Percentiles rank a stretch among this genome's conserved stretches.
Conservation (phyloP, 139 green algal species). For the Chlamydomonas eustigma region DNA sequence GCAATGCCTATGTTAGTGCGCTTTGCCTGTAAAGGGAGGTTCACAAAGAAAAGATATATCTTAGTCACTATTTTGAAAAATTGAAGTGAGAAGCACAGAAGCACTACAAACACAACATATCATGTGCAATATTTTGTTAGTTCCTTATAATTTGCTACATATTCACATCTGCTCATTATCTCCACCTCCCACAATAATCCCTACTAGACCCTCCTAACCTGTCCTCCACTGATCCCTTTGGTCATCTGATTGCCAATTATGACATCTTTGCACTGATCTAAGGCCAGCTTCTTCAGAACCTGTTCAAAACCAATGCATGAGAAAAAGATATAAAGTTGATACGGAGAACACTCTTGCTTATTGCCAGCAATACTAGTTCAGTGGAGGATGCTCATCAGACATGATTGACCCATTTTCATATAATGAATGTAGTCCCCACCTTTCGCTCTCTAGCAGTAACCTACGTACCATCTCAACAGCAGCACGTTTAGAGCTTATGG, state of each 20-base stretch:
- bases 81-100: no score
- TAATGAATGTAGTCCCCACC: not conserved
- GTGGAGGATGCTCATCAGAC: no score
- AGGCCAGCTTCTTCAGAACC: conserved; percentile 20
- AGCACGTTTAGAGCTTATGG: conserved; percentile 38
- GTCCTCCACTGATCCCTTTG: conserved; percentile 61
- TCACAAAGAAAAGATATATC: no score
- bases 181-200: no score
- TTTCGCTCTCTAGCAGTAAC: not conserved
- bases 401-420: no score
- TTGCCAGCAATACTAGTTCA: no score
- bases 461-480: conserved; percentile 58
- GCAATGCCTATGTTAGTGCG: conserved; percentile 60
- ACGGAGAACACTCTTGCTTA: no score
- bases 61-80: no score
- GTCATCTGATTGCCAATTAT: conserved; percentile 44
- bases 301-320: not conserved
- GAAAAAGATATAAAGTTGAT: no score
- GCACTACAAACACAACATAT: no score
- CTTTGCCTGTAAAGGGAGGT: conserved; percentile 40
- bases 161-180: no score
- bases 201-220: conserved; percentile 31
- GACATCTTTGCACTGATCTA: conserved; percentile 22
- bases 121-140: no score
- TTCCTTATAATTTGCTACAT: conserved; percentile 39